These are phyloP conservation scores for Entophlyctis luteolus DNA, from an alignment of 192 early-diverging fungal species.

Conservation along the genomic window DNA sequence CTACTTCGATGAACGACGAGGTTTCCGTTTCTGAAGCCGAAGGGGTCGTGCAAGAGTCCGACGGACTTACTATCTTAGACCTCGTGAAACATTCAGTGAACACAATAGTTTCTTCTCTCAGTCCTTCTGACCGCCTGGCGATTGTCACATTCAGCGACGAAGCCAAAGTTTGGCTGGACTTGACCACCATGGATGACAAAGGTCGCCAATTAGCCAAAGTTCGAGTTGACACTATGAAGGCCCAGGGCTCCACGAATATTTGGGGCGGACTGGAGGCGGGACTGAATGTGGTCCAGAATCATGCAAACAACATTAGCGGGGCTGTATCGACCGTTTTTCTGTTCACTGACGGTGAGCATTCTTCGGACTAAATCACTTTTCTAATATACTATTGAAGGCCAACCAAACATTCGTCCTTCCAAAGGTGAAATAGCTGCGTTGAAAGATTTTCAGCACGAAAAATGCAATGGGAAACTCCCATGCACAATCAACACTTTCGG, in stretches of 20 bases:
- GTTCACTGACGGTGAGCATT: no score
- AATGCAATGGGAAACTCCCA: conserved; percentile 11
- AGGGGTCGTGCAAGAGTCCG: neutral
- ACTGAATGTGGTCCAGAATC: conserved; percentile 6
- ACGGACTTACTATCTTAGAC: conserved; percentile 30
- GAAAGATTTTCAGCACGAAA: neutral
- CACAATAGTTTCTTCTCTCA: conserved; percentile 26
- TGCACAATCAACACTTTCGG: conserved; percentile 36
- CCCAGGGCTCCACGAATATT: conserved; percentile 26
- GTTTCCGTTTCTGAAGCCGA: conserved; percentile 3
- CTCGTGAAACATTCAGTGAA: conserved; percentile 37
- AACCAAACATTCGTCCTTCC: conserved; percentile 26
- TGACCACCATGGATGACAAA: conserved; percentile 5
- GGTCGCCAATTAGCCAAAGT: neutral
- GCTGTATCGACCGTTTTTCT: no score
- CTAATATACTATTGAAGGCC: no score
- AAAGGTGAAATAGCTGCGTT: conserved; percentile 26
- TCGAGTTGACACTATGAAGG: neutral
- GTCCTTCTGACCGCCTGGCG: conserved; percentile 19
- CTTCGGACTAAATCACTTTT: neutral
- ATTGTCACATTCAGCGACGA: conserved; percentile 34
- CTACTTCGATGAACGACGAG: conserved; percentile 30
- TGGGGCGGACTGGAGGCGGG: conserved; percentile 17
- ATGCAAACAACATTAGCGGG: no score
- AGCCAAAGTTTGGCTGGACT: conserved; percentile 17